Evolutionary conservation across 148 eudicot genomes (phyloP).

Genomic region (Vaccinium vitisidaea): DNA sequence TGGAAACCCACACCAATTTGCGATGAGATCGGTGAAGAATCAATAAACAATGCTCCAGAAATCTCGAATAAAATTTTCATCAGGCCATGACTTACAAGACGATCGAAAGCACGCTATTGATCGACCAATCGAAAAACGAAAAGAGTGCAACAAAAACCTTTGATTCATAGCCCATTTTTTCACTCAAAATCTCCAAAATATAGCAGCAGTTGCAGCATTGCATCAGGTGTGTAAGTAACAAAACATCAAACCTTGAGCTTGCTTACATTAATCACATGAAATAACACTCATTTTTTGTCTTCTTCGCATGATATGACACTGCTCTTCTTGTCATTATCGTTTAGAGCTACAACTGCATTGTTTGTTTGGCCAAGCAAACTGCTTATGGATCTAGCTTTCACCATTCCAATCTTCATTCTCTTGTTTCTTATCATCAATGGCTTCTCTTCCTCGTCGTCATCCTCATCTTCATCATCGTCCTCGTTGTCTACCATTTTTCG

Average conservation of each 20-base stretch:
- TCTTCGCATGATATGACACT: neutral
- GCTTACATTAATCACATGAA: slow-evolving; percentile 7
- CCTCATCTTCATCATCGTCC: slow-evolving; percentile 11
- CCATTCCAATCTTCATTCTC: slow-evolving; percentile 54
- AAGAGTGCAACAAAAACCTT: neutral
- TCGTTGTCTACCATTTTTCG: neutral
- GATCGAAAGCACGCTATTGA: neutral
- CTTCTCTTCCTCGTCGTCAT: slow-evolving; percentile 17
- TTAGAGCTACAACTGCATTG: neutral
- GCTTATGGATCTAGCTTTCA: slow-evolving; percentile 70
- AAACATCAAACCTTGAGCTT: neutral
- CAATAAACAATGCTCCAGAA: neutral
- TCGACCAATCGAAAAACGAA: neutral
- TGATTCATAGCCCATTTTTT: neutral
- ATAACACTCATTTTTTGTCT: slow-evolving; percentile 14
- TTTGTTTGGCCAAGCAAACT: slow-evolving; percentile 58
- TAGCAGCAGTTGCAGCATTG: neutral
- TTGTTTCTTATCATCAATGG: slow-evolving; percentile 13
- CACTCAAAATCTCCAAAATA: neutral
- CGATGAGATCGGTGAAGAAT: too few species aligned
- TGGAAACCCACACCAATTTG: neutral
- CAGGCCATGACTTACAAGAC: neutral
- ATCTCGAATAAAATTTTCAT: neutral
- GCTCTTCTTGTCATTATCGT: slow-evolving; percentile 11
- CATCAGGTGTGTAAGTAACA: neutral